Base-by-base conservation (phyloP, 768 basidiomycete genomes). In the Crepidotus variabilis region DNA sequence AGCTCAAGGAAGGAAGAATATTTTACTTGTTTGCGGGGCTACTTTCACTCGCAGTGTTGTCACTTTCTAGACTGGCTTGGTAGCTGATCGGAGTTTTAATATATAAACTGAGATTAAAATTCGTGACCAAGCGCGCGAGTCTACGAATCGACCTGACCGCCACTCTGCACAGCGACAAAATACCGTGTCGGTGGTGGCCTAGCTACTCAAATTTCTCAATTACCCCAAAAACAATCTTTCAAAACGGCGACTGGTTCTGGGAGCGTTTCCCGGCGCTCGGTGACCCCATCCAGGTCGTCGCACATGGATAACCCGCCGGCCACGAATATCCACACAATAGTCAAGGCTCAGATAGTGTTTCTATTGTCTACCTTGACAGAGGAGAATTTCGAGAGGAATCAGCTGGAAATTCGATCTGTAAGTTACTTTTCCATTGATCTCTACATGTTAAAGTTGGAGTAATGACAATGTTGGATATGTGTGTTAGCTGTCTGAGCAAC, bases 281-380 rank as follows among this genome's bases (percentile, higher is more conserved):
- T 84, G 81, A 85, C 84, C 73, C 81, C 83, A 74, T 80, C 81
- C 78, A 86, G 88, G 86, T 85, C 86, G 82, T 86, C 87, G 77
- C 83, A 86, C 75, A 91, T 90, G 90, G 90, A 91, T 78, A 88
- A 83, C 70, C 84, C 88, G 79, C 83, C 87, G 74, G 86, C 80
- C 69, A 86, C 87, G 70, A 91, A 90, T 72, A 91, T 93, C 68
- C 86, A 92, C 73, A 92, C 90, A 69, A 93, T 93, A 72, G 92
- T 94, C 76, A 92, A 91, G 75, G 90, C 95, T 58, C 95, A 99
- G 80, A 95, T 99, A 69, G 94, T 96, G 63, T 98, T 99, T 75
- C 82, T 98, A 57, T 83, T 99, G 62, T 94, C 92, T 24, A 98
- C 94, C 23, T 84, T 98, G 59, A 94, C 92, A 57, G 96, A 98